Conservation (phyloP, 441 rosid genomes). For the Bocquillonia castaneifolia region DNA sequence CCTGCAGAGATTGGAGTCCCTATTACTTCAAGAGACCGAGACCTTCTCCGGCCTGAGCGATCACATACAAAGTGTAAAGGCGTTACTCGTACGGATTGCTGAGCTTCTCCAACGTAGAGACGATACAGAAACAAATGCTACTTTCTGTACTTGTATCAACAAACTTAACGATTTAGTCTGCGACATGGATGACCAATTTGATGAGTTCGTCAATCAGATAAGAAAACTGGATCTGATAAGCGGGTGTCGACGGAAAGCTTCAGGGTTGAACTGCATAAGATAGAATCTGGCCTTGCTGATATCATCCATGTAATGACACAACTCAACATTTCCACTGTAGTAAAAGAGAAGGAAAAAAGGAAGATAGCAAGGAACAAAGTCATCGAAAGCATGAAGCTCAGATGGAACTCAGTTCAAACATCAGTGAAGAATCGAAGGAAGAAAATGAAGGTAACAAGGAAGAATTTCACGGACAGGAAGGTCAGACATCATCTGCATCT, state of each 20-base stretch:
- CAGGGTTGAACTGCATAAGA: slow-evolving; percentile 19
- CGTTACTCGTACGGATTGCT: slow-evolving; percentile 22
- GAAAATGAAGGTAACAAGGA: slow-evolving; percentile 12
- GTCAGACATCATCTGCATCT: slow-evolving; percentile 24
- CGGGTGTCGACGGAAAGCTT: slow-evolving; percentile 23
- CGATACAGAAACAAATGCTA: slow-evolving; percentile 13
- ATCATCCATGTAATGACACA: slow-evolving; percentile 13
- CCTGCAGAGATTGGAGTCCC: slow-evolving; percentile 27
- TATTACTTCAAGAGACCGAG: slow-evolving; percentile 13
- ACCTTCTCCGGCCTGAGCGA: slow-evolving; percentile 24
- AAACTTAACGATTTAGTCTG: slow-evolving; percentile 7
- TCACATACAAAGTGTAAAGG: slow-evolving; percentile 12
- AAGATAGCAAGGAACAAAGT: slow-evolving; percentile 7
- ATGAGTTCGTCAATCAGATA: slow-evolving; percentile 30
- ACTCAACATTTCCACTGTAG: slow-evolving; percentile 10
- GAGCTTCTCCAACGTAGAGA: slow-evolving; percentile 10
- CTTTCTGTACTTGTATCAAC: slow-evolving; percentile 16
- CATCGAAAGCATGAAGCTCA: slow-evolving; percentile 17
- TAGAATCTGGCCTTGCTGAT: slow-evolving; percentile 21
- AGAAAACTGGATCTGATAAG: slow-evolving; percentile 16
- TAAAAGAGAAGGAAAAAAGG: not conserved
- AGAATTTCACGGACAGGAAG: slow-evolving; percentile 8
- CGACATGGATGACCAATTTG: slow-evolving; percentile 29
- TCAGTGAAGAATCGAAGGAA: slow-evolving; percentile 1
- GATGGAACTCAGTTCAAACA: slow-evolving; percentile 7